phyloP scores from a whole-genome alignment of 1,139 yeast genomes.

The Kodamaea anthophila region DNA sequence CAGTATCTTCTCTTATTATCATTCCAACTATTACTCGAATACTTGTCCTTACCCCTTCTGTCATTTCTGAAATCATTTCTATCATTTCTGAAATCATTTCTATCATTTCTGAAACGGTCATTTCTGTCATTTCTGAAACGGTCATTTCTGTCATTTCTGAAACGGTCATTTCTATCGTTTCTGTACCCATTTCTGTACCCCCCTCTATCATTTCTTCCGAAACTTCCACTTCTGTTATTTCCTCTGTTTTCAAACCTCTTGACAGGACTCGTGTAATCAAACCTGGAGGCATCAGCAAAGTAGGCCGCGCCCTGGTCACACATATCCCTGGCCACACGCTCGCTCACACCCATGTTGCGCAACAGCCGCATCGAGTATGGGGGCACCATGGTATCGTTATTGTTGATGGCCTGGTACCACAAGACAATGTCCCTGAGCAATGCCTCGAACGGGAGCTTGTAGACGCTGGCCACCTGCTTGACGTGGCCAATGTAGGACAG shows the following conservation, averaged over 20 bases:
- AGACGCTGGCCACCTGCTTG: slow-evolving; percentile 6
- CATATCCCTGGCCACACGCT: slow-evolving; percentile 5
- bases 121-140: background rate
- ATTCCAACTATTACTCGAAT: too few species aligned
- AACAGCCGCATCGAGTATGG: slow-evolving; percentile 4
- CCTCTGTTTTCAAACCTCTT: background rate
- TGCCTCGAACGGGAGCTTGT: slow-evolving; percentile 9
- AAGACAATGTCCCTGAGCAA: slow-evolving; percentile 8
- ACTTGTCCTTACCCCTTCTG: too few species aligned
- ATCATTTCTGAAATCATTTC: background rate
- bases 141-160: slow-evolving; percentile 3
- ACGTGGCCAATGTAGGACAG: slow-evolving; percentile 8
- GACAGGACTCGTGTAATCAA: slow-evolving; percentile 2
- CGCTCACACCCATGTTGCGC: slow-evolving; percentile 7
- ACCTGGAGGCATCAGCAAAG: slow-evolving; percentile 8
- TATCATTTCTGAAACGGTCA: background rate
- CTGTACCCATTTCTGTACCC: background rate
- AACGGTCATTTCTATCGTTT: slow-evolving; percentile 1
- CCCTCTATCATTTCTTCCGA: slow-evolving; percentile 9
- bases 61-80: background rate
- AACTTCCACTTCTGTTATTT: slow-evolving; percentile 5
- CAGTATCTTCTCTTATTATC: too few species aligned
- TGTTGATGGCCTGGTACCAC: slow-evolving; percentile 7
- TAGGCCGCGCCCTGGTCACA: slow-evolving; percentile 7
- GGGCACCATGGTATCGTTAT: slow-evolving; percentile 5